Evolutionary conservation across 495 filamentous ascomycete genomes (phyloP).

Genomic region (Chlorociboria aeruginascens): DNA sequence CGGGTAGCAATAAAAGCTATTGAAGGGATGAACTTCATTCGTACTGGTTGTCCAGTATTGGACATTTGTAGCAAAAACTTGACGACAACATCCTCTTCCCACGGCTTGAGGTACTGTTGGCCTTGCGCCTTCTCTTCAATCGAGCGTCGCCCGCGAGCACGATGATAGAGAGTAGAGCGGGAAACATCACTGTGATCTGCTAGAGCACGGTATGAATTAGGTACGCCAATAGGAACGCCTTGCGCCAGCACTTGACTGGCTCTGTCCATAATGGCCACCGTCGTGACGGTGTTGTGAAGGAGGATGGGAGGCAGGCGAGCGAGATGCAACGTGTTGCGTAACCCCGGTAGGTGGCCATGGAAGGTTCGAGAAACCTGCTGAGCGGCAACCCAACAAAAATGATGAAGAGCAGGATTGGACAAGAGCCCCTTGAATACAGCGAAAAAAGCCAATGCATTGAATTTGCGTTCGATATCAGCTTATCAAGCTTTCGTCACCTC

Average conservation of each 20-base stretch:
- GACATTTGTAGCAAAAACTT: conserved; percentile 21
- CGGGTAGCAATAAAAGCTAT: conserved; percentile 6
- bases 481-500: no score
- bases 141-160: conserved; percentile 11
- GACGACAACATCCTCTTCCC: conserved; percentile 21
- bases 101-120: conserved; percentile 20
- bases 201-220: conserved; percentile 17
- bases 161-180: conserved; percentile 15
- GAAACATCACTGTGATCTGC: conserved; percentile 18
- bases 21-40: conserved; percentile 19
- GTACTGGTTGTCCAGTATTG: conserved; percentile 20
- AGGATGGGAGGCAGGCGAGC: background rate
- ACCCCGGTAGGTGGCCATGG: background rate
- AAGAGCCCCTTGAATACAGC: no score
- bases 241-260: conserved; percentile 2
- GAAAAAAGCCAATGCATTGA: no score
- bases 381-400: no score
- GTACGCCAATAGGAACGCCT: conserved; percentile 4
- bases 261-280: background rate
- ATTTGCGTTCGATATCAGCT: no score
- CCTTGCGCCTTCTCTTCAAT: conserved; percentile 19
- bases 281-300: background rate
- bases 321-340: background rate
- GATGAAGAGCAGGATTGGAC: no score
- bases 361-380: conserved; percentile 1